Evolutionary conservation across 2,329 filamentous ascomycete species (phyloP).

Genomic region (Paecilomyces variotii): DNA sequence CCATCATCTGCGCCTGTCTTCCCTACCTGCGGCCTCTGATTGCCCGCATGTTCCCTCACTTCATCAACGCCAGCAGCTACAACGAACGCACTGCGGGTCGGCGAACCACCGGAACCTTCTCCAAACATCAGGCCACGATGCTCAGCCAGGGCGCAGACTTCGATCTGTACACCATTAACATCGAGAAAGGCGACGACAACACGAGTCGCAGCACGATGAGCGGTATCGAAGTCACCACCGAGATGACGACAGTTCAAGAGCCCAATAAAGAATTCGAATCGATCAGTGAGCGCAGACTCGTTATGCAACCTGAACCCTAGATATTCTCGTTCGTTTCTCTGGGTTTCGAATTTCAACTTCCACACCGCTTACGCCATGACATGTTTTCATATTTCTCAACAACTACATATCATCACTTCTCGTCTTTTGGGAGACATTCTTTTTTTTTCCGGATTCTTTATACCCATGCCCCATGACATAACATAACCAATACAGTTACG

Average conservation of each 20-base stretch:
- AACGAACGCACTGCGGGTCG: slow-evolving; percentile 14
- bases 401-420: background rate
- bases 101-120: slow-evolving; percentile 3
- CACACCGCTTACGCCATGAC: background rate
- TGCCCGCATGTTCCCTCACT: slow-evolving; percentile 30
- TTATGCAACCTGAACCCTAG: slow-evolving; percentile 8
- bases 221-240: slow-evolving; percentile 25
- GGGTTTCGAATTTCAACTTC: background rate
- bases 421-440: slow-evolving; percentile 4
- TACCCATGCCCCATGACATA: background rate
- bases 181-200: slow-evolving; percentile 11
- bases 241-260: slow-evolving; percentile 19
- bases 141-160: slow-evolving; percentile 17
- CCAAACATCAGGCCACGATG: slow-evolving; percentile 5
- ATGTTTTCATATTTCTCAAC: background rate
- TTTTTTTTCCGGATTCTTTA: background rate
- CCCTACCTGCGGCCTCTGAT: slow-evolving; percentile 32
- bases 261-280: slow-evolving; percentile 9
- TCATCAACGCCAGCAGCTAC: slow-evolving; percentile 19
- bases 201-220: slow-evolving; percentile 7
- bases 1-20: slow-evolving; percentile 35
- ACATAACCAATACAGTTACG: background rate
- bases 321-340: background rate
- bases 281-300: slow-evolving; percentile 15
- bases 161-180: slow-evolving; percentile 21